Conservation (phyloP, 306 rosid species). For the Canavalia ensiformis region DNA sequence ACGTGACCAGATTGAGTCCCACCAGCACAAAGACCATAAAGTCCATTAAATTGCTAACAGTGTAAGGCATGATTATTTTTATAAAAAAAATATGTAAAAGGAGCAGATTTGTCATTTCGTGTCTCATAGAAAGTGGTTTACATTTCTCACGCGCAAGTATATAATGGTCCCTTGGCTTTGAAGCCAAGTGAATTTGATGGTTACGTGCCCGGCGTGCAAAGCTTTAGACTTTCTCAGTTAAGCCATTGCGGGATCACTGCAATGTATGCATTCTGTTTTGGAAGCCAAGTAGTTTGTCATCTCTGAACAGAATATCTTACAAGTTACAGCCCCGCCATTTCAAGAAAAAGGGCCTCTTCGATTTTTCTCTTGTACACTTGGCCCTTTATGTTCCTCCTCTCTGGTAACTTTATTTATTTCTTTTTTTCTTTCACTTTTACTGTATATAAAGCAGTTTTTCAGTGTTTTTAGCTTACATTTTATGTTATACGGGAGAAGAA, state of each 20-base stretch:
- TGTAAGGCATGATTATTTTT: background rate
- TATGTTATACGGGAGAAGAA: background rate
- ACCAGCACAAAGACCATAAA: constrained; percentile 39
- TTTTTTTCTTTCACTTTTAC: background rate
- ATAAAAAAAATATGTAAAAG: background rate
- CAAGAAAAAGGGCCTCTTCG: background rate
- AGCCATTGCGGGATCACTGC: constrained; percentile 32
- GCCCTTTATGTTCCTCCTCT: constrained; percentile 33
- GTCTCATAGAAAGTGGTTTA: constrained; percentile 26
- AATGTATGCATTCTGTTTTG: constrained; percentile 27
- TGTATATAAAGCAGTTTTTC: background rate
- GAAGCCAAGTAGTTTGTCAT: constrained; percentile 30
- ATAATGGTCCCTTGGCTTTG: constrained; percentile 63
- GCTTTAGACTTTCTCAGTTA: constrained; percentile 50
- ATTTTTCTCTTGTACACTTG: constrained; percentile 20
- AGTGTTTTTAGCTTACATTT: background rate
- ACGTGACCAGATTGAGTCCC: constrained; percentile 50
- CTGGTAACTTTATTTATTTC: constrained; percentile 31
- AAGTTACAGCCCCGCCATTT: background rate
- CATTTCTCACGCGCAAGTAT: constrained; percentile 38
- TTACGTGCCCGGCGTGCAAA: constrained; percentile 77
- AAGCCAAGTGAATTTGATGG: constrained; percentile 70
- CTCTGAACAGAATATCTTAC: constrained; percentile 42
- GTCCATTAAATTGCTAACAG: constrained; percentile 38
- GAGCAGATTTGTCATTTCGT: constrained; percentile 46